Conservation (phyloP, 2,329 filamentous ascomycete genomes). For the Ophiostoma sp. region DNA sequence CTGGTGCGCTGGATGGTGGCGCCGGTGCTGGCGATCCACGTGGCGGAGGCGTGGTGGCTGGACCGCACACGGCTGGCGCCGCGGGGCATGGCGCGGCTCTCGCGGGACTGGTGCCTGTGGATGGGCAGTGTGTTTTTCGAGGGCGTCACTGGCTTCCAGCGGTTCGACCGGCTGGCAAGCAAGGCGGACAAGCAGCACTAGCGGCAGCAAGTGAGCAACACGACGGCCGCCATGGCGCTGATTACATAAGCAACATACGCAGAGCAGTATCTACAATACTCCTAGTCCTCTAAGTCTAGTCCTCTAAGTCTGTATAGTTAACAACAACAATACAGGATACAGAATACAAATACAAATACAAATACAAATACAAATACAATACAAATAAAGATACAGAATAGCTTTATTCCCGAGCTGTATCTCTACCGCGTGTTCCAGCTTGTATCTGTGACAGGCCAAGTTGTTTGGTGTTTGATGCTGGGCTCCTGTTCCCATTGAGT, state of each 20-base stretch:
- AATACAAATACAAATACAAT: too few species aligned
- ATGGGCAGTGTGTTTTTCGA: slow-evolving; percentile 49
- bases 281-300: too few species aligned
- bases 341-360: too few species aligned
- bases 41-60: slow-evolving; percentile 55
- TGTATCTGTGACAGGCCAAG: not conserved
- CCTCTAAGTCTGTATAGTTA: too few species aligned
- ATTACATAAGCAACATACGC: not conserved
- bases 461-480: not conserved
- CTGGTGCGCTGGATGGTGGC: slow-evolving; percentile 55
- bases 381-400: too few species aligned
- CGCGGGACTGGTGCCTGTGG: slow-evolving; percentile 53
- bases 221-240: too few species aligned
- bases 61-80: slow-evolving; percentile 43
- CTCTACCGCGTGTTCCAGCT: not conserved
- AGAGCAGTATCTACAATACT: too few species aligned
- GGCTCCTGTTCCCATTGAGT: not conserved
- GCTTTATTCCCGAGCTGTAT: not conserved
- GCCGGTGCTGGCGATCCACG: slow-evolving; percentile 60
- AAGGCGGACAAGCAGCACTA: slow-evolving; percentile 18
- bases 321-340: too few species aligned
- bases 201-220: too few species aligned
- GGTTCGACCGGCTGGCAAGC: slow-evolving; percentile 42
- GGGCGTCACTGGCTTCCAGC: slow-evolving; percentile 46
- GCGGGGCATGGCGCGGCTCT: slow-evolving; percentile 45